Evolutionary conservation across 139 green algal genomes (phyloP).

Genomic region (Medakamo hakoo): DNA sequence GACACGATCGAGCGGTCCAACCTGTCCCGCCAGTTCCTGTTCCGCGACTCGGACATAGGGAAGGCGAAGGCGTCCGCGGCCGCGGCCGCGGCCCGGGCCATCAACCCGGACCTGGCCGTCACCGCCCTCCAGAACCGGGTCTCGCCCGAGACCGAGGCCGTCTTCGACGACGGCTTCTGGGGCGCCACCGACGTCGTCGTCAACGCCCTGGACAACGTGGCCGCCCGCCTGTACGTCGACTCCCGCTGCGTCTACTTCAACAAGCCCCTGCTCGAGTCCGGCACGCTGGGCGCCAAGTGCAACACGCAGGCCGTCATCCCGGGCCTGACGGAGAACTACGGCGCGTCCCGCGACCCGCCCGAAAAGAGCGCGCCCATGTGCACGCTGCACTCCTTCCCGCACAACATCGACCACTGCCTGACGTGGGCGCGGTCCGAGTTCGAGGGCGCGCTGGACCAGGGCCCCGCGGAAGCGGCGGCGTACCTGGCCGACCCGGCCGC

Average conservation of each 20-base stretch:
- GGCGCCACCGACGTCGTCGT: slow-evolving; percentile 71
- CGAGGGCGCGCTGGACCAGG: slow-evolving; percentile 89
- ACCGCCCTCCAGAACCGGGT: slow-evolving; percentile 88
- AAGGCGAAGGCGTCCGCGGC: slow-evolving; percentile 72
- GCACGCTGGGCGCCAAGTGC: slow-evolving; percentile 94
- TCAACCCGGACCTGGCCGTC: slow-evolving; percentile 68
- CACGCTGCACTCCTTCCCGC: slow-evolving; percentile 96
- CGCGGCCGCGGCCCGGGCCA: slow-evolving; percentile 40
- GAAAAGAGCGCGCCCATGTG: slow-evolving; percentile 98
- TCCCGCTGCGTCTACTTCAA: slow-evolving; percentile 92
- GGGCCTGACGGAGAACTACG: slow-evolving; percentile 93
- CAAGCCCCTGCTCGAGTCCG: slow-evolving; percentile 86
- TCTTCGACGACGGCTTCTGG: slow-evolving; percentile 96
- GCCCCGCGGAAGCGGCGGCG: slow-evolving; percentile 67
- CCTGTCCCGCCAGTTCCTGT: slow-evolving; percentile 94
- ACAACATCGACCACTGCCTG: slow-evolving; percentile 97
- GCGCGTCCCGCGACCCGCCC: slow-evolving; percentile 67
- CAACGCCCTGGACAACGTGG: slow-evolving; percentile 97
- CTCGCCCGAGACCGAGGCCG: slow-evolving; percentile 66
- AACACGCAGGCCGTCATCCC: slow-evolving; percentile 93
- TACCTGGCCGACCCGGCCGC: slow-evolving; percentile 70
- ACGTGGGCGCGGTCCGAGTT: slow-evolving; percentile 91
- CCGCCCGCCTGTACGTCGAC: slow-evolving; percentile 81
- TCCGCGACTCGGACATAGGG: slow-evolving; percentile 91
- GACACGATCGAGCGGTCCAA: slow-evolving; percentile 97